These are phyloP conservation scores for Urochloa ruziziensis DNA, from an alignment of 176 grass and related monocot genomes.

Conservation along the genomic window DNA sequence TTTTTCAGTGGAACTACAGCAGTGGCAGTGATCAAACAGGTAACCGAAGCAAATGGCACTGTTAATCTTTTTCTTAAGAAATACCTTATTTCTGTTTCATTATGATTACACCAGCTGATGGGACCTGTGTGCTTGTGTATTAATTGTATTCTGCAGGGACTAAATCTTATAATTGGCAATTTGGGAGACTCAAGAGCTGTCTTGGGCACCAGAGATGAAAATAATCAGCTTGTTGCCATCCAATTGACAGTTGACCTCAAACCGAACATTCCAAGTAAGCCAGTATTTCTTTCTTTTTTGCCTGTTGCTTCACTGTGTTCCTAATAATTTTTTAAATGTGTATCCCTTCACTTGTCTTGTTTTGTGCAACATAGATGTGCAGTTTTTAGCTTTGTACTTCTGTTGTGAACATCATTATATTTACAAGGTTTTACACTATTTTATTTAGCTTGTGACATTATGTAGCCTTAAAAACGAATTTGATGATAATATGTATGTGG, in stretches of 20 bases:
- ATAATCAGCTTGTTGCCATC: slow-evolving; percentile 59
- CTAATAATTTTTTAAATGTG: background rate
- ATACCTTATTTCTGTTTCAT: slow-evolving; percentile 3
- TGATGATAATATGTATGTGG: background rate
- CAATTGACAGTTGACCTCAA: slow-evolving; percentile 91
- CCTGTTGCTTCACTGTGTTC: background rate
- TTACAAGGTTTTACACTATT: background rate
- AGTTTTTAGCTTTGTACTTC: background rate
- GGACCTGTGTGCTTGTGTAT: slow-evolving; percentile 12
- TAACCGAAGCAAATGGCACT: slow-evolving; percentile 20
- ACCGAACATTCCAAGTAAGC: slow-evolving; percentile 83
- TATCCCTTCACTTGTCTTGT: background rate
- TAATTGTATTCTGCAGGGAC: slow-evolving; percentile 33
- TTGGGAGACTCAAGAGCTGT: slow-evolving; percentile 78
- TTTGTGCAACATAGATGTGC: background rate
- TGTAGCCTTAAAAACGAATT: background rate
- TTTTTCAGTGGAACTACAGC: slow-evolving; percentile 92
- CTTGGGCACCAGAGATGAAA: slow-evolving; percentile 72
- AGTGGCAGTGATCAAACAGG: slow-evolving; percentile 84
- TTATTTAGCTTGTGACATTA: background rate
- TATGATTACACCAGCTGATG: background rate
- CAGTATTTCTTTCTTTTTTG: slow-evolving; percentile 1
- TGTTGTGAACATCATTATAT: background rate
- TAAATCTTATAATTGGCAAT: slow-evolving; percentile 70
- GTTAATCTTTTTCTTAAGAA: background rate